Evolutionary conservation across 2,329 filamentous ascomycete genomes (phyloP).

Genomic region (Coniella lustricola): DNA sequence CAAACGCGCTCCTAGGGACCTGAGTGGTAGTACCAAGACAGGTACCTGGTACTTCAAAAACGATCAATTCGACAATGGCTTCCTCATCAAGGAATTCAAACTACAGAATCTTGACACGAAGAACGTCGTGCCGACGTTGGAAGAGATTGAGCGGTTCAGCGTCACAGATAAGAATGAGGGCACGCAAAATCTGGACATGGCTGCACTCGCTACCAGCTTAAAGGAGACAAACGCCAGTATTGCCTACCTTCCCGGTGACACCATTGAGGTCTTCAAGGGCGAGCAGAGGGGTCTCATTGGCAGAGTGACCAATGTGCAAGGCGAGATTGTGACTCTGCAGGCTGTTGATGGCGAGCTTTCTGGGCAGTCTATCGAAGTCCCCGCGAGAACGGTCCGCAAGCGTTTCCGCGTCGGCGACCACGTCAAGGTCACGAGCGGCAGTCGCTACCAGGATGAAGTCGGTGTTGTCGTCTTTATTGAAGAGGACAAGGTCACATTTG

Average conservation of each 20-base stretch:
- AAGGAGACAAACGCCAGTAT: constrained; percentile 77
- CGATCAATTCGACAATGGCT: constrained; percentile 88
- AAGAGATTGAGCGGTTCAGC: constrained; percentile 93
- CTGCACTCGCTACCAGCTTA: constrained; percentile 81
- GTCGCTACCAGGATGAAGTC: constrained; percentile 88
- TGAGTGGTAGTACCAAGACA: constrained; percentile 63
- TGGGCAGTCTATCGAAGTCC: constrained; percentile 85
- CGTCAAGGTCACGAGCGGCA: constrained; percentile 96
- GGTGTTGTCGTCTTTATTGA: constrained; percentile 94
- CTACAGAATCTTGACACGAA: constrained; percentile 79
- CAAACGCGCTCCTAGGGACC: constrained; percentile 66
- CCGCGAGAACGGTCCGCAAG: constrained; percentile 86
- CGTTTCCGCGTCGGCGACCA: constrained; percentile 91
- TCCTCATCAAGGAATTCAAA: constrained; percentile 89
- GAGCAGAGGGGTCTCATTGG: constrained; percentile 90
- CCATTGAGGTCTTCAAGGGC: constrained; percentile 93
- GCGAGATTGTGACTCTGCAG: constrained; percentile 83
- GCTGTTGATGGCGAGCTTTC: constrained; percentile 76
- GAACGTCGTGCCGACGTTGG: constrained; percentile 85
- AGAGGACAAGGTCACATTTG: constrained; percentile 84
- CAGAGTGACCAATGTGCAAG: constrained; percentile 76
- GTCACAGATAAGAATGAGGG: constrained; percentile 76
- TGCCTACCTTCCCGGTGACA: constrained; percentile 84
- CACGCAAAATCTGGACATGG: constrained; percentile 86
- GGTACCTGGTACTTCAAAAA: constrained; percentile 80